phyloP scores from a whole-genome alignment of 2,329 filamentous ascomycete genomes.

The Ascochyta clinopodiicola region DNA sequence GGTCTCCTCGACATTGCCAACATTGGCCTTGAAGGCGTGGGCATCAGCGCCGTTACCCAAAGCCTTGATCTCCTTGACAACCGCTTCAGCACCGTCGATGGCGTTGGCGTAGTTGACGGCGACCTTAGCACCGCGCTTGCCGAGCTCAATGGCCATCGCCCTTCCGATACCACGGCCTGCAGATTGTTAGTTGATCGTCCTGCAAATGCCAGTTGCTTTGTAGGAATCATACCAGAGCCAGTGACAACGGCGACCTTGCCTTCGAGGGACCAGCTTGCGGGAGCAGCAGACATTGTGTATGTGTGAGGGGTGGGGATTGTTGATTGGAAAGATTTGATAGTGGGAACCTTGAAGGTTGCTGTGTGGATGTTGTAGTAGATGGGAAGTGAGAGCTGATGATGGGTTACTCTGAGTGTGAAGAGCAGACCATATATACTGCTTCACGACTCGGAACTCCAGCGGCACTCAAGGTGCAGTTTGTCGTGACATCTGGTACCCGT shows the following conservation, averaged over 20 bases:
- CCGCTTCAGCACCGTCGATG: conserved; percentile 67
- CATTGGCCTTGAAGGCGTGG: conserved; percentile 71
- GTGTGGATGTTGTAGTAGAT: conserved; percentile 25
- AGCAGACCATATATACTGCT: conserved; percentile 41
- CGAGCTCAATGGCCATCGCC: conserved; percentile 71
- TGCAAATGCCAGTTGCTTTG: background rate
- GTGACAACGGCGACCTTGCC: conserved; percentile 63
- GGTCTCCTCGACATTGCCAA: conserved; percentile 69
- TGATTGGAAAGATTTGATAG: conserved; percentile 11
- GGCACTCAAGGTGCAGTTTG: conserved; percentile 34
- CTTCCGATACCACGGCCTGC: conserved; percentile 69
- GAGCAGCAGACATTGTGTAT: conserved; percentile 49
- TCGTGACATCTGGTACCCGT: conserved; percentile 27
- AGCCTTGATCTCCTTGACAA: conserved; percentile 71
- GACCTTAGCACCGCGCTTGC: conserved; percentile 69
- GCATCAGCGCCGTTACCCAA: conserved; percentile 66
- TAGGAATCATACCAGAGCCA: conserved; percentile 53
- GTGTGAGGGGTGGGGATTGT: conserved; percentile 23
- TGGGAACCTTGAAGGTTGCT: conserved; percentile 16
- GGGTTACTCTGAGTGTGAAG: conserved; percentile 23
- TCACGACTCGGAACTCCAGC: conserved; percentile 39
- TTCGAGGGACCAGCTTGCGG: conserved; percentile 59
- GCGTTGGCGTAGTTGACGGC: conserved; percentile 74
- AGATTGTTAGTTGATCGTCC: conserved; percentile 14
- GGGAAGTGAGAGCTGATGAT: conserved; percentile 28